phyloP scores from a whole-genome alignment of 2,329 filamentous ascomycete genomes.

The Talaromyces atroroseus region DNA sequence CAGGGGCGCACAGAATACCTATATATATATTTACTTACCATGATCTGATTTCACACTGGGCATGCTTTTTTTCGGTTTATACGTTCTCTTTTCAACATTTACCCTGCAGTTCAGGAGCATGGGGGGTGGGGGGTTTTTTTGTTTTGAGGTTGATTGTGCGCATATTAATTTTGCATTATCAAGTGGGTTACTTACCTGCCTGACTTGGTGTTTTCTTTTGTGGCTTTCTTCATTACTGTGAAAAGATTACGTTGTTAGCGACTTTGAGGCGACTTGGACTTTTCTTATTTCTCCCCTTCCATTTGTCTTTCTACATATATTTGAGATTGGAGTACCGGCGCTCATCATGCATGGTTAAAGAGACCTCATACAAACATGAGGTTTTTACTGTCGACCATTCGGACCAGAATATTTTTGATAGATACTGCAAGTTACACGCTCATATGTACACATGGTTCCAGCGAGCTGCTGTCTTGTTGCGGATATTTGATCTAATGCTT shows the following conservation, averaged over 20 bases:
- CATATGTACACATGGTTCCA: background rate
- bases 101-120: background rate
- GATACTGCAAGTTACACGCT: background rate
- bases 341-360: background rate
- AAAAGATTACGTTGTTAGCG: background rate
- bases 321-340: background rate
- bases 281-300: background rate
- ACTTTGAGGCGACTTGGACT: background rate
- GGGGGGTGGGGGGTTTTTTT: background rate
- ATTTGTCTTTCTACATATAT: background rate
- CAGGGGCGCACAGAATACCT: background rate
- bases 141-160: background rate
- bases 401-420: background rate
- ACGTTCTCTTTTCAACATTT: background rate
- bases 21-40: conserved; percentile 8
- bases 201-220: conserved; percentile 1
- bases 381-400: background rate
- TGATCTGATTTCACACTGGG: background rate
- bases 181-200: background rate
- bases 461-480: background rate
- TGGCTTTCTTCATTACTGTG: background rate
- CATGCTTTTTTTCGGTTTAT: background rate
- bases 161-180: conserved; percentile 1
- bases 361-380: background rate
- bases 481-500: background rate